Base-by-base conservation (phyloP, 805 yeast species). In the Brettanomyces custersianus region DNA sequence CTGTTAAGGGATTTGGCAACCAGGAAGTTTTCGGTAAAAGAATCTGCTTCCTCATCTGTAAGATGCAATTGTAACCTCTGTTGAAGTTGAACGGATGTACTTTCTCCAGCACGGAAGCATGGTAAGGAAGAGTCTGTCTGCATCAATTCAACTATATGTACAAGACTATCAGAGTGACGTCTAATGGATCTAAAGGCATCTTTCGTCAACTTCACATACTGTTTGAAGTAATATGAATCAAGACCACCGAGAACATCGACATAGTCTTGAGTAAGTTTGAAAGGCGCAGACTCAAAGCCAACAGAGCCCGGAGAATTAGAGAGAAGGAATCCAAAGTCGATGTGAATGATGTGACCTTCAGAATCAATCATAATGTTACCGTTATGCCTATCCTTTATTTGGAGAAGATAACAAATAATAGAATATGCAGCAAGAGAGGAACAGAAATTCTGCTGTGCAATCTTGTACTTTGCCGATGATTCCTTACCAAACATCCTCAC, bases 241-340 rank as follows among this genome's bases (percentile, higher is more conserved):
- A 68, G 37, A 0, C 97, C 97, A 9, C 94, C 98, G 46, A 92
- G 56, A 4, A 92, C 57, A 22, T 88, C 96, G 17, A 90, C 75
- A 48, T 92, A 92, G 50, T 92, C 99, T 40, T 68, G 67, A 0
- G 97, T 86, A 13, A 92, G 65, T 55, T 92, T 92, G 67, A 92
- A 92, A 1, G 98, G 96, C 1, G 97, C 96, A 2, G 96, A 94
- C 54, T 92, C 99, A 55, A 92, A 88, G 0, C 96, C 96, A 38
- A 92, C 87, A 33, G 95, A 81, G 4, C 98, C 98, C 0, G 99
- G 99, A 0, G 96, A 80, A 52, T 92, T 90, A 0, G 96, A 85
- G 3, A 90, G 65, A 54, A 90, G 60, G 56, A 86, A 90, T 0
- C 98, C 98, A 63, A 92, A 92, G 60, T 92, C 98, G 47, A 92